Evolutionary conservation across 2,329 filamentous ascomycete genomes (phyloP), one percentile per base, ranked within the genome.

Genomic region (Ophiostoma sp.): DNA sequence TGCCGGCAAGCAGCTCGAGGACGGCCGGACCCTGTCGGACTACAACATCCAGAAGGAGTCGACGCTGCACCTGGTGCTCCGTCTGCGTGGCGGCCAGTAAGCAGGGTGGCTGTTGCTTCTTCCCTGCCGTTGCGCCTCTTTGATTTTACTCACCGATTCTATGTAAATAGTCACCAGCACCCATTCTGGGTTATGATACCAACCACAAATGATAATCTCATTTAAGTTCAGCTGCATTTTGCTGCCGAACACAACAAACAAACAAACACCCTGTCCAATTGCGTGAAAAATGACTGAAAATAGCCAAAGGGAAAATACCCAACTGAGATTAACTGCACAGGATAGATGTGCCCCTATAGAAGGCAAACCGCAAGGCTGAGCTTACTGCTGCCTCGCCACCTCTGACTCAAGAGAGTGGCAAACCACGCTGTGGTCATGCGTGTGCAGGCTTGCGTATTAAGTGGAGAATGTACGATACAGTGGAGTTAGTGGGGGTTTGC

Each of bases 31-130:
- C 1, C 82, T 94, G n/a, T 89, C 87, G n/a, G 91, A 93, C 78
- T 94, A 94, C 85, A 94, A 94, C 82, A 94, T 94, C 73, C 92
- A 95, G 81, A 91, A 91, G 80, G 89, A 91, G 78, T 91, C 89
- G 0, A 94, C 92, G 0, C 85, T 94, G 0, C 91, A 94, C 79
- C 79, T 94, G 70, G 91, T 94, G 64, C 88, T 94, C 35, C 89
- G 91, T 78, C 87, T 94, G 8, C 90, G 91, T 81, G 90, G 90
- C 85, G 90, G 90, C 73, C 70, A 71, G 70, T 71, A 68, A 68
- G 27, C 67, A 8, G 36, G 8, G 13, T 11, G 3, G 3, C n/a
- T 1, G 41, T 2, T 0, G 44, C 27, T 23, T 41, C 33, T 31
- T 31, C 27, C 27, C 27, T 31, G 27, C 27, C 39, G 15, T 27